Percentiles rank a stretch among this genome's conserved stretches.
These are phyloP conservation scores for Carpinus fangiana DNA, from an alignment of 306 rosid genomes.

Conservation along the genomic window DNA sequence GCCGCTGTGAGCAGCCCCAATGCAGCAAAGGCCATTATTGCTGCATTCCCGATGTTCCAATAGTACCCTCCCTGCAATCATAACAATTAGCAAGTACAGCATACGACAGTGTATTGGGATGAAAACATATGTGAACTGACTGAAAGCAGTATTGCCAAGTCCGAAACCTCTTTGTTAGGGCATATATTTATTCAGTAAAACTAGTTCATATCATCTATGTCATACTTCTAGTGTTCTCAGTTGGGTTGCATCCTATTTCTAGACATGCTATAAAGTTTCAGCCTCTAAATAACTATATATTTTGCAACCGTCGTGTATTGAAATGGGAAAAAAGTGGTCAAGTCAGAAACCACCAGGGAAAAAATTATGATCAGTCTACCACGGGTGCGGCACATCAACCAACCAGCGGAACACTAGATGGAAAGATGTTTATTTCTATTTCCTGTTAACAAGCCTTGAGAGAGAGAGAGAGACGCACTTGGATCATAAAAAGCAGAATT, in stretches of 20 bases:
- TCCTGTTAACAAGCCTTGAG: not conserved
- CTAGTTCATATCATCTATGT: not conserved
- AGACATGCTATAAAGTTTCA: not conserved
- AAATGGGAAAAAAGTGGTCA: not conserved
- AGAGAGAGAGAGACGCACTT: constrained; percentile 48
- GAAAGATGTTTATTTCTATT: constrained; percentile 4
- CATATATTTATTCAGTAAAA: not conserved
- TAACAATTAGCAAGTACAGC: constrained; percentile 13
- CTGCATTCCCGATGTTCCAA: constrained; percentile 59
- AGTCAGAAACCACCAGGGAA: not conserved
- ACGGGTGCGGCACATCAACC: constrained; percentile 9
- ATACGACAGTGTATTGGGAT: not conserved
- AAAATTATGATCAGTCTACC: constrained; percentile 1
- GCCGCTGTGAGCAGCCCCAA: constrained; percentile 73
- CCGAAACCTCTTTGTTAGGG: too few relatives aligned
- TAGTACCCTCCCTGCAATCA: constrained; percentile 68
- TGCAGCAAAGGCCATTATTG: constrained; percentile 61
- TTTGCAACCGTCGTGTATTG: not conserved
- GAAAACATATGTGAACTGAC: constrained; percentile 14
- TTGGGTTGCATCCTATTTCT: not conserved
- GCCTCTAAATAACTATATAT: not conserved
- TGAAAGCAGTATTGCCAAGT: constrained; percentile 2
- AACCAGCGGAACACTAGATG: not conserved
- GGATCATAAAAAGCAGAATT: constrained; percentile 67
- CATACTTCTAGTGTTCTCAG: not conserved